phyloP scores from a whole-genome alignment of 1,139 yeast genomes.

The Yamadazyma trypodendri region DNA sequence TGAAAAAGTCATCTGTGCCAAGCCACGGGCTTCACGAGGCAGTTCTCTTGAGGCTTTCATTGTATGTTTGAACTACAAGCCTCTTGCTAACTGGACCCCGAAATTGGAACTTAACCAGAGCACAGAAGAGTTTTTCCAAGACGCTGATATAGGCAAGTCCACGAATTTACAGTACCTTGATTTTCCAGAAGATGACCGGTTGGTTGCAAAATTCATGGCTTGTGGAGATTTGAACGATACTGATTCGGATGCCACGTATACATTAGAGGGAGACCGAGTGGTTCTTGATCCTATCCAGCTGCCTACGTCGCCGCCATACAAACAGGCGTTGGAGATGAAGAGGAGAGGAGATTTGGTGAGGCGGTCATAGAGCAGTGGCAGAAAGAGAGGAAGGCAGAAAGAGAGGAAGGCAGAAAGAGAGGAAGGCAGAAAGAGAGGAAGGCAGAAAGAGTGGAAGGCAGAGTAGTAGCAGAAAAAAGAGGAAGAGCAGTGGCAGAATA shows the following conservation, averaged over 20 bases:
- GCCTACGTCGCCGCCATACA: conserved; percentile 97
- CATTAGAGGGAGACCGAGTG: conserved; percentile 47
- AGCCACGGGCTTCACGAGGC: conserved; percentile 92
- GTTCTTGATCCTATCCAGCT: conserved; percentile 86
- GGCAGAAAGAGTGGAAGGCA: too few relatives aligned
- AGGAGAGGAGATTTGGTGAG: conserved; percentile 58
- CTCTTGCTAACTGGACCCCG: conserved; percentile 82
- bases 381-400: too few relatives aligned
- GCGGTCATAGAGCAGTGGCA: conserved; percentile 1
- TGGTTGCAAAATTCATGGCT: conserved; percentile 84
- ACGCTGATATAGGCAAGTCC: conserved; percentile 57
- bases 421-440: too few relatives aligned
- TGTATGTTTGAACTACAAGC: conserved; percentile 85
- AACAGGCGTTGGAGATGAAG: conserved; percentile 83
- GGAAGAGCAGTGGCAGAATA: too few relatives aligned
- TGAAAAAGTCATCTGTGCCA: conserved; percentile 87
- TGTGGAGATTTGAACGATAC: conserved; percentile 87
- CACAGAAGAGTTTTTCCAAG: conserved; percentile 80
- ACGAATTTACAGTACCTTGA: conserved; percentile 41
- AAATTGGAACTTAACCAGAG: conserved; percentile 54
- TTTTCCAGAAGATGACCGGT: conserved; percentile 59
- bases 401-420: too few relatives aligned
- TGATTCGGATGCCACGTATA: conserved; percentile 94
- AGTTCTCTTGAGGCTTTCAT: conserved; percentile 91
- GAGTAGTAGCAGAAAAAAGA: too few relatives aligned